A percentile compares a stretch with the other conserved stretches of the same genome.
phyloP scores from a whole-genome alignment of 1,139 yeast species.

The Candida tropicalis region DNA sequence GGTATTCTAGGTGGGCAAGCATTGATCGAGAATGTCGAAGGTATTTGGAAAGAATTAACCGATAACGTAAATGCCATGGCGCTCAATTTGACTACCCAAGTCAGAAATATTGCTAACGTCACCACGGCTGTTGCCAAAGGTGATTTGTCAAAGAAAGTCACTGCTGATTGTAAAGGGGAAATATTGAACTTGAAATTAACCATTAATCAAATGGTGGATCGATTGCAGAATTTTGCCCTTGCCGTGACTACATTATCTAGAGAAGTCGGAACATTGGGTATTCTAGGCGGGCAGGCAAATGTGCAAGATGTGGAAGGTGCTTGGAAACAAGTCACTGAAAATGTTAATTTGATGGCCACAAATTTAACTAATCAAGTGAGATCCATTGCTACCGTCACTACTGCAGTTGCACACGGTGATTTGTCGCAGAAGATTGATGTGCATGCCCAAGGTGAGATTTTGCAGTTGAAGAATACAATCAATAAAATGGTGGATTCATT shows the following conservation, averaged over 20 bases:
- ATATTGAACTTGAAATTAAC: conserved; percentile 79
- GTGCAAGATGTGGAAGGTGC: conserved; percentile 93
- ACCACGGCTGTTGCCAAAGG: conserved; percentile 95
- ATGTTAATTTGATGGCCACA: conserved; percentile 88
- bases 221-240: conserved; percentile 83
- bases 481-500: conserved; percentile 91
- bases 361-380: conserved; percentile 88
- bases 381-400: conserved; percentile 86
- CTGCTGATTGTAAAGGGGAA: conserved; percentile 90
- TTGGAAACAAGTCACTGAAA: conserved; percentile 90
- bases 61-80: conserved; percentile 95
- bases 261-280: conserved; percentile 89
- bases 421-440: conserved; percentile 85
- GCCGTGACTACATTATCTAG: conserved; percentile 87
- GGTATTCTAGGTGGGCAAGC: conserved; percentile 91
- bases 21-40: conserved; percentile 78
- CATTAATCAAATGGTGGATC: conserved; percentile 84
- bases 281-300: conserved; percentile 88
- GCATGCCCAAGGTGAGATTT: conserved; percentile 85
- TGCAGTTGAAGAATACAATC: conserved; percentile 77
- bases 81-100: conserved; percentile 81
- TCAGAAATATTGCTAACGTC: conserved; percentile 85
- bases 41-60: conserved; percentile 87
- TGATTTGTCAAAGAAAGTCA: conserved; percentile 80
- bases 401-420: conserved; percentile 92